Evolutionary conservation across 2,329 filamentous ascomycete species (phyloP).

Genomic region (Monosporascus cannonballus): DNA sequence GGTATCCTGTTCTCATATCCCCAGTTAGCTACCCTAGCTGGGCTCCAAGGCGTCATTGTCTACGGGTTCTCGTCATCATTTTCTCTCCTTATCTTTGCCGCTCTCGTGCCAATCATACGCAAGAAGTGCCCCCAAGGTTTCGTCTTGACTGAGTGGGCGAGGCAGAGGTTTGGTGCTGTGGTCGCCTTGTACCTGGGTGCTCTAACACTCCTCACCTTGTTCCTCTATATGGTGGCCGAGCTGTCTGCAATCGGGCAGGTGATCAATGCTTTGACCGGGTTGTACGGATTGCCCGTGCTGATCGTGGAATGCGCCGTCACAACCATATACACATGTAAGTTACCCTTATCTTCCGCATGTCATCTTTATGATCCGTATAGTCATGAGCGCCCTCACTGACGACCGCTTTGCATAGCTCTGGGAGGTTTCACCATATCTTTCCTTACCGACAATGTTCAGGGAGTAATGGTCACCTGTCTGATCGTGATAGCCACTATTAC

Average conservation of each 20-base stretch:
- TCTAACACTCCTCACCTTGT: constrained; percentile 73
- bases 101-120: constrained; percentile 70
- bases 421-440: constrained; percentile 83
- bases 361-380: background rate
- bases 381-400: constrained; percentile 4
- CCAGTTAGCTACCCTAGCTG: constrained; percentile 70
- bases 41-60: constrained; percentile 70
- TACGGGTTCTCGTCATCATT: constrained; percentile 69
- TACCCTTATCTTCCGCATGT: background rate
- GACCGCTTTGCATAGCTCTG: constrained; percentile 46
- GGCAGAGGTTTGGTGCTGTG: constrained; percentile 66
- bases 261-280: constrained; percentile 64
- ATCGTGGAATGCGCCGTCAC: constrained; percentile 75
- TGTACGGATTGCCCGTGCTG: constrained; percentile 67
- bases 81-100: constrained; percentile 69
- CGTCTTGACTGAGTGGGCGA: constrained; percentile 78
- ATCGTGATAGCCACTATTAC: constrained; percentile 72
- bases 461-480: constrained; percentile 67
- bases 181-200: constrained; percentile 70
- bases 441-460: constrained; percentile 77
- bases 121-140: constrained; percentile 78
- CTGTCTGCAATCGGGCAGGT: constrained; percentile 78
- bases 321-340: constrained; percentile 73
- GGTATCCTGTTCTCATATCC: constrained; percentile 81
- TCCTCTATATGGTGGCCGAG: constrained; percentile 83